Percentiles rank a stretch among this genome's conserved stretches.
Conservation (phyloP, 345 rosid genomes). For the Syzygium aqueum region DNA sequence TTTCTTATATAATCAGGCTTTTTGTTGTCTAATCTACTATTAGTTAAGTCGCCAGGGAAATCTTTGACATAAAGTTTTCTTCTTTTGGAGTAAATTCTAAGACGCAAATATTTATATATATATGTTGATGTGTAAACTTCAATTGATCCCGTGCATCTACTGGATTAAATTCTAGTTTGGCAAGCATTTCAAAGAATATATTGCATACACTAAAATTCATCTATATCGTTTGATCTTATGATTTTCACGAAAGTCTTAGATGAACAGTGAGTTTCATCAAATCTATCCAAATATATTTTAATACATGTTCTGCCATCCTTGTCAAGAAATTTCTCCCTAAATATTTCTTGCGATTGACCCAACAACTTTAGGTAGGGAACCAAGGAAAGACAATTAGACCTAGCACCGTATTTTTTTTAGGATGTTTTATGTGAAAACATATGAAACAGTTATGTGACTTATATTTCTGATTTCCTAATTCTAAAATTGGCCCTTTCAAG, state of each 20-base stretch:
- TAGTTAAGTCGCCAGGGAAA: not conserved
- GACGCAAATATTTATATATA: not conserved
- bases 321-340: not conserved
- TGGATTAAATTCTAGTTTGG: not conserved
- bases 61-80: not conserved
- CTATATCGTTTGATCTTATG: not conserved
- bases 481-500: not conserved
- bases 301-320: not conserved
- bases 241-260: not conserved
- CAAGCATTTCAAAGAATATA: not conserved
- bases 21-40: not conserved
- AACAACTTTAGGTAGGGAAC: too few relatives aligned
- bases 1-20: not conserved
- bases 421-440: not conserved
- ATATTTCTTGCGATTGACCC: not conserved
- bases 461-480: not conserved
- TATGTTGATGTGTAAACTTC: not conserved
- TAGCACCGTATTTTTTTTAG: too few relatives aligned
- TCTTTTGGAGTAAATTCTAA: not conserved
- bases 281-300: not conserved
- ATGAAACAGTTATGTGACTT: not conserved
- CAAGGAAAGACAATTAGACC: not conserved
- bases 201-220: not conserved
- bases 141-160: not conserved
- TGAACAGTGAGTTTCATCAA: not conserved